Conservation (phyloP, 148 eudicot genomes). For the Persicaria maculosa region DNA sequence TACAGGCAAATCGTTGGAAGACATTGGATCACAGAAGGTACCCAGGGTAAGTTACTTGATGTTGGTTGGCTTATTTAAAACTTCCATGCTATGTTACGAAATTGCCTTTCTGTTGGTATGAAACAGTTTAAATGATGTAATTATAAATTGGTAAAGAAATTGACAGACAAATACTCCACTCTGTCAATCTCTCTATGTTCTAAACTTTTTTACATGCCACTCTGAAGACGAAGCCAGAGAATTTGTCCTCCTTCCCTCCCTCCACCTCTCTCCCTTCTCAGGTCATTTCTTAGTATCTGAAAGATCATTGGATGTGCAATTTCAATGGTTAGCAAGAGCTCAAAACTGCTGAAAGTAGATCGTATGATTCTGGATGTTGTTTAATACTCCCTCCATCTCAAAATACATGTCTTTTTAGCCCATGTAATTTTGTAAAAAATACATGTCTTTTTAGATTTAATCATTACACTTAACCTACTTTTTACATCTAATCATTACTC, state of each 20-base stretch:
- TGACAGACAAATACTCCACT: background rate
- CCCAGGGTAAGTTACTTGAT: conserved; percentile 15
- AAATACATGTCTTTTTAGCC: too few species aligned
- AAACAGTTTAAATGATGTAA: too few species aligned
- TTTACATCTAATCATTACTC: too few species aligned
- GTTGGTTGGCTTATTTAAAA: background rate
- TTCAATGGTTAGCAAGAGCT: background rate
- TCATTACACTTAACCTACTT: too few species aligned
- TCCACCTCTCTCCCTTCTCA: background rate
- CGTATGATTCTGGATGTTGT: background rate
- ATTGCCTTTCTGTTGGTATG: background rate
- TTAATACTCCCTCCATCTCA: too few species aligned
- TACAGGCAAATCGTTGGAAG: conserved; percentile 39
- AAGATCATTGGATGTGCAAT: background rate
- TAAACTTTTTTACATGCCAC: background rate
- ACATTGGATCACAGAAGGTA: conserved; percentile 31
- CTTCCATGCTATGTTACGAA: background rate
- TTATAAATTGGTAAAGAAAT: background rate
- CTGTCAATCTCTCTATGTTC: background rate
- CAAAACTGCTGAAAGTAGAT: background rate
- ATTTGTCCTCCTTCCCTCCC: background rate
- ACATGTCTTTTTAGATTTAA: too few species aligned
- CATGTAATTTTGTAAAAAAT: too few species aligned
- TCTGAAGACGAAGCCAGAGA: background rate
- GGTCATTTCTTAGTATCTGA: background rate